These are phyloP conservation scores for Euclidium syriacum DNA, from an alignment of 345 rosid species.

Conservation along the genomic window DNA sequence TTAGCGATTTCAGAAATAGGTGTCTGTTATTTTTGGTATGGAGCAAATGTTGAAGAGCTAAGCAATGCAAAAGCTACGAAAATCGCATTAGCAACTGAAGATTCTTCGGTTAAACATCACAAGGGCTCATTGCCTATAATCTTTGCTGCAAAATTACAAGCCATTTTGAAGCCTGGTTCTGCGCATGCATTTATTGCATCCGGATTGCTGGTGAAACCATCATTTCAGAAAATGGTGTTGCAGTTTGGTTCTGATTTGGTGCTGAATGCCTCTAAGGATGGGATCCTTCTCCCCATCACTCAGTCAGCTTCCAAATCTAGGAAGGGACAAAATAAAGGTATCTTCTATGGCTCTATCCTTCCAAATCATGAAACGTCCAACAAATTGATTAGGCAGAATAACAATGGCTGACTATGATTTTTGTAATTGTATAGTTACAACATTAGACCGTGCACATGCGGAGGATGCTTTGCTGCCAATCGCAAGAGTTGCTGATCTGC, in stretches of 20 bases:
- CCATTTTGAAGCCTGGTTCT: slow-evolving; percentile 46
- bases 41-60: slow-evolving; percentile 57
- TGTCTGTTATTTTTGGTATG: slow-evolving; percentile 83
- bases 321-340: slow-evolving; percentile 59
- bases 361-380: slow-evolving; percentile 5
- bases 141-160: slow-evolving; percentile 83
- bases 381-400: neutral
- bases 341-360: slow-evolving; percentile 2
- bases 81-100: slow-evolving; percentile 54
- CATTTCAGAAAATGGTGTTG: slow-evolving; percentile 67
- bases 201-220: slow-evolving; percentile 79
- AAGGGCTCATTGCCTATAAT: slow-evolving; percentile 47
- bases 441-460: slow-evolving; percentile 84
- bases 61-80: slow-evolving; percentile 58
- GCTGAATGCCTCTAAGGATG: slow-evolving; percentile 60
- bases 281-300: slow-evolving; percentile 60
- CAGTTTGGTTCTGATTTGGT: slow-evolving; percentile 56
- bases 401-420: slow-evolving; percentile 28
- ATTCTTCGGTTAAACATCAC: slow-evolving; percentile 32
- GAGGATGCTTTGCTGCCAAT: slow-evolving; percentile 81
- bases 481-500: slow-evolving; percentile 47
- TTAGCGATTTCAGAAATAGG: slow-evolving; percentile 84
- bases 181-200: slow-evolving; percentile 60
- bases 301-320: slow-evolving; percentile 50
- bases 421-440: slow-evolving; percentile 53